These are phyloP conservation scores for Sclerotinia spermophila DNA, from an alignment of 2,329 filamentous ascomycete genomes.

Conservation along the genomic window DNA sequence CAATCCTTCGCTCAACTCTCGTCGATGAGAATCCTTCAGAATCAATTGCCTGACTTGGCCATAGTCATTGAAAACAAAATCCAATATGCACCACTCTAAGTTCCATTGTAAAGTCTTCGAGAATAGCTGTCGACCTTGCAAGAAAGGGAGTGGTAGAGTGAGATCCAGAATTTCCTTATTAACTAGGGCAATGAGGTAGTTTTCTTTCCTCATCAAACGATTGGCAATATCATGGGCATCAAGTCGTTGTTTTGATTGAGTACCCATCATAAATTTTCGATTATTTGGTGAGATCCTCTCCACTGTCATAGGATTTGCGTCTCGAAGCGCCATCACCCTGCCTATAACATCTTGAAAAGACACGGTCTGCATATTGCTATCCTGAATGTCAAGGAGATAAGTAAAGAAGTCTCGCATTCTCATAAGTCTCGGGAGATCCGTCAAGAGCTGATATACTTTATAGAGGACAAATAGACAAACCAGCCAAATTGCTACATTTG, in stretches of 20 bases:
- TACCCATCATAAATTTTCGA: slow-evolving; percentile 57
- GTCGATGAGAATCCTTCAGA: slow-evolving; percentile 76
- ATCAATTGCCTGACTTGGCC: slow-evolving; percentile 86
- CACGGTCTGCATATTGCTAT: slow-evolving; percentile 69
- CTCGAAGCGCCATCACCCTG: slow-evolving; percentile 65
- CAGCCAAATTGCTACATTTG: slow-evolving; percentile 50
- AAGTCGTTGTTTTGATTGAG: slow-evolving; percentile 87
- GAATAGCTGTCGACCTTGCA: slow-evolving; percentile 76
- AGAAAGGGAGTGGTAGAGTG: slow-evolving; percentile 78
- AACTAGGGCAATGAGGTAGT: slow-evolving; percentile 93
- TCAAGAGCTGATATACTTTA: slow-evolving; percentile 53
- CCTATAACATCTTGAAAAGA: slow-evolving; percentile 71
- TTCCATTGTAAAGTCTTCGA: slow-evolving; percentile 92
- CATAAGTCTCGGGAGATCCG: slow-evolving; percentile 56
- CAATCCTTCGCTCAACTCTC: slow-evolving; percentile 72
- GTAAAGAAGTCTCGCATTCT: slow-evolving; percentile 68
- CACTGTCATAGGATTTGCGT: slow-evolving; percentile 65
- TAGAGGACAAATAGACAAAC: slow-evolving; percentile 63
- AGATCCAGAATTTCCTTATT: slow-evolving; percentile 95
- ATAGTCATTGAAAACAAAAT: slow-evolving; percentile 87
- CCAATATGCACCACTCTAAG: slow-evolving; percentile 81
- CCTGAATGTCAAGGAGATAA: slow-evolving; percentile 63
- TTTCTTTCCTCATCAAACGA: slow-evolving; percentile 91
- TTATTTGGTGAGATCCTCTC: slow-evolving; percentile 55
- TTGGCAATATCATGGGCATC: slow-evolving; percentile 98